Evolutionary conservation across 2,329 filamentous ascomycete genomes (phyloP).

Genomic region (Verticillium tricorpus): DNA sequence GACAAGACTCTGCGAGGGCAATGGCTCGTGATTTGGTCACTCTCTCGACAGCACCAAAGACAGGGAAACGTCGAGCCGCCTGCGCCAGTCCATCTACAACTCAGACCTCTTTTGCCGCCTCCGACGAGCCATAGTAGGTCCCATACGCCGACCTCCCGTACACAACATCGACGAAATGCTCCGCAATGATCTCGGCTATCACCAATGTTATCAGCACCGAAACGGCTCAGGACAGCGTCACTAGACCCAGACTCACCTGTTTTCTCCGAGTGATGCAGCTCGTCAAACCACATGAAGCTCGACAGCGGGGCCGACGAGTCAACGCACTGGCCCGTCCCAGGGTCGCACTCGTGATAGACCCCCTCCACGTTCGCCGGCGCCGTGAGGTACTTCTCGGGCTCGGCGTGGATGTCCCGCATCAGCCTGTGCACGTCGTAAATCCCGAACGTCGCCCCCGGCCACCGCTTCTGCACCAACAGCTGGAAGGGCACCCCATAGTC

Average conservation of each 20-base stretch:
- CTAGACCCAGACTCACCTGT: slow-evolving; percentile 45
- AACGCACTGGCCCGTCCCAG: slow-evolving; percentile 25
- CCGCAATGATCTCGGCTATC: slow-evolving; percentile 27
- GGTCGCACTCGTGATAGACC: slow-evolving; percentile 50
- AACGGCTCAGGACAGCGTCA: slow-evolving; percentile 4
- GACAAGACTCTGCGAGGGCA: too few relatives aligned
- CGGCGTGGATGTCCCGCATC: slow-evolving; percentile 59
- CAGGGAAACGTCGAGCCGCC: too few relatives aligned
- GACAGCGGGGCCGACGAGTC: slow-evolving; percentile 39
- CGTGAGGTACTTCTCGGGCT: slow-evolving; percentile 58
- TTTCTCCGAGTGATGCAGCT: slow-evolving; percentile 66
- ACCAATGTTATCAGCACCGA: slow-evolving; percentile 13
- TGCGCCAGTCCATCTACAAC: not conserved
- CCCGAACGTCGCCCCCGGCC: slow-evolving; percentile 57
- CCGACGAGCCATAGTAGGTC: slow-evolving; percentile 20
- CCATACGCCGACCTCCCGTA: slow-evolving; percentile 35
- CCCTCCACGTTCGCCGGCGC: slow-evolving; percentile 59
- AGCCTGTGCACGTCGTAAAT: slow-evolving; percentile 64
- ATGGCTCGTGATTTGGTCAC: too few relatives aligned
- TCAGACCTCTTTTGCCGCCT: not conserved
- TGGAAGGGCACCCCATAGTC: slow-evolving; percentile 46
- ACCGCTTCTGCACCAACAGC: slow-evolving; percentile 36
- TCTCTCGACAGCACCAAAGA: too few relatives aligned
- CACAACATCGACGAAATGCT: slow-evolving; percentile 36
- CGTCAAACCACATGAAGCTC: slow-evolving; percentile 68